Evolutionary conservation across 140 eudicot species (phyloP).

Genomic region (Ambrosia hybrid): DNA sequence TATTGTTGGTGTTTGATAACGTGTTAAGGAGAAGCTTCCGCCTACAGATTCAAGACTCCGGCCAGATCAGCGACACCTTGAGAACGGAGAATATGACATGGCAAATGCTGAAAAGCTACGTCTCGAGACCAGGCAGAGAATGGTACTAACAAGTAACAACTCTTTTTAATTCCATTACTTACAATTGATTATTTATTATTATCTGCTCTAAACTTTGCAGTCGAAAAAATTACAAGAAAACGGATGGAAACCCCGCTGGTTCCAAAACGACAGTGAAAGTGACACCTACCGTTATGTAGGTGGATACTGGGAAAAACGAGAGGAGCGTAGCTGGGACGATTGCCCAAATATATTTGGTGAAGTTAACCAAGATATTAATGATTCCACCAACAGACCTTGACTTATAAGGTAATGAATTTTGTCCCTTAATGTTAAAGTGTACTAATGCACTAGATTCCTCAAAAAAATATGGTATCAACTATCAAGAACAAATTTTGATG

Average conservation of each 20-base stretch:
- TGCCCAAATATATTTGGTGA: neutral
- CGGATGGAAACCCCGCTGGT: neutral
- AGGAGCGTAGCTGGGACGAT: neutral
- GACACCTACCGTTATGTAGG: neutral
- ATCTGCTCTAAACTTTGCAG: neutral
- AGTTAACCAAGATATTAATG: neutral
- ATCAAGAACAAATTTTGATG: neutral
- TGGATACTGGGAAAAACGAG: neutral
- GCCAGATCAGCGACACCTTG: neutral
- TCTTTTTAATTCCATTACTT: neutral
- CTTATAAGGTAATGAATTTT: neutral
- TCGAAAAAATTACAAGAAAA: neutral
- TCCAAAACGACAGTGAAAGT: neutral
- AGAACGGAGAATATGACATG: neutral
- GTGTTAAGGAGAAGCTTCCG: neutral
- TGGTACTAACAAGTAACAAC: neutral
- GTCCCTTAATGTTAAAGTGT: neutral
- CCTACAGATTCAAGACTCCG: neutral
- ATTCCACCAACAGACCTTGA: neutral
- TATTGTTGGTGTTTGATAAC: neutral
- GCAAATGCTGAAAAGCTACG: neutral
- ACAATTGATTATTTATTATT: too few species aligned
- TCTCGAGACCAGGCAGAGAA: neutral
- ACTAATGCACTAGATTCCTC: neutral
- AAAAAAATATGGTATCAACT: neutral